Evolutionary conservation across 352 stramenopile genomes (phyloP), one percentile per base, ranked within the genome.

Genomic region (Pythium utonaiense): DNA sequence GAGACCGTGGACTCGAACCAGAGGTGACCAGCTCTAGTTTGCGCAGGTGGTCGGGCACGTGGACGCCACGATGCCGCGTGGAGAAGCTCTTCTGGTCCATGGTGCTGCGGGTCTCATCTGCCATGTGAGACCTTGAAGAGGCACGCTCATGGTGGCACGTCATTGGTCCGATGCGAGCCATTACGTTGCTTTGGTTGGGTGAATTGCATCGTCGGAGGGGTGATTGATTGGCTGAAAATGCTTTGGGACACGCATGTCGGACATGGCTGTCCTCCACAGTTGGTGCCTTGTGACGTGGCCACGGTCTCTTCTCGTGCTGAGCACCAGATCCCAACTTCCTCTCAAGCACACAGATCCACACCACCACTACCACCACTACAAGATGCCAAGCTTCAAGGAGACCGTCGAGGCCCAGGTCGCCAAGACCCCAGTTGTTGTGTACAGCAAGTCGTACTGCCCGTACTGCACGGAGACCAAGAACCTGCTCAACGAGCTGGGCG

Each of bases 391-490:
- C 66, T 70, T 67, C 51, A 81, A 83, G 54, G 74, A 91, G 63
- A 78, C 78, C 65, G 74, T 94, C 28, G 71, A 91, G 73, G 62
- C 71, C 27, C 77, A 81, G 64, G 74, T 92, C 53, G 66, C 75
- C n/a, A 44, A 62, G 17, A 69, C 74, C 58, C 64, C 62, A 27
- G 77, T 94, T 31, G 71, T 86, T 31, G 74, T 94, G 53, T 99
- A 97, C 75, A 97, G 89, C 60, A 99, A 99, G 80, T 86, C 78
- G 28, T 98, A 93, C 77, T 99, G 96, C 69, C 90, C 91, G 30
- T 98, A 97, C 78, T 99, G 96, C 77, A 76, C 71, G 50, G 77
- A 78, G 52, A 87, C 80, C 59, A 91, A 91, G 73, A 53, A 49
- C 41, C 67, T 91, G 51, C 67, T 91, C 48, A 70, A 60, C 25